Percentiles rank a stretch among this genome's conserved stretches.
These are phyloP conservation scores for Scleroderma bovista DNA, from an alignment of 768 basidiomycete species.

Conservation along the genomic window DNA sequence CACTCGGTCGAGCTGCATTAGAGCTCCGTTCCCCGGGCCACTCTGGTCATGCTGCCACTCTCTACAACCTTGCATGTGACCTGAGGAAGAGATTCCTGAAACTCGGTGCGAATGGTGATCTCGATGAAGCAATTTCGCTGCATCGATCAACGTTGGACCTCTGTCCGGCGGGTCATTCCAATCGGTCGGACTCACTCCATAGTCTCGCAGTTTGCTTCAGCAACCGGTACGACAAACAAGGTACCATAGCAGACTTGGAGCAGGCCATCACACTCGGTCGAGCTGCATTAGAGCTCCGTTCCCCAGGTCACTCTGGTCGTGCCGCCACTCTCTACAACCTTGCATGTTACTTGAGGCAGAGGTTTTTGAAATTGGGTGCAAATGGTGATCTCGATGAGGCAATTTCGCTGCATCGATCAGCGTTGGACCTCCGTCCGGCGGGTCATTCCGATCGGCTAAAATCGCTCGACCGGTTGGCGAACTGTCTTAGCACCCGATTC, in stretches of 20 bases:
- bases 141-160: background rate
- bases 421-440: background rate
- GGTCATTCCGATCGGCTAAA: background rate
- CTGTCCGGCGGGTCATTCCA: no score
- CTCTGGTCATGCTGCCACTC: no score
- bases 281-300: background rate
- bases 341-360: constrained; percentile 27
- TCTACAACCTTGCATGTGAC: background rate
- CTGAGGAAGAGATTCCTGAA: background rate
- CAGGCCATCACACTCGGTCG: background rate
- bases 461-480: background rate
- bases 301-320: background rate
- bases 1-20: background rate
- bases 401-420: background rate
- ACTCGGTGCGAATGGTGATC: no score
- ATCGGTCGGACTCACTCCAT: no score
- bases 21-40: no score
- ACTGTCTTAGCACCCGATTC: background rate
- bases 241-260: background rate
- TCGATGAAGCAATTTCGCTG: no score
- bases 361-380: constrained; percentile 26
- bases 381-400: background rate
- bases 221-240: no score
- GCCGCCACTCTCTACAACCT: background rate
- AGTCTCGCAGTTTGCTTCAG: no score